Evolutionary conservation across 83 land plant species (phyloP), one percentile per base, ranked within the genome.

Genomic region (Picea abies): DNA sequence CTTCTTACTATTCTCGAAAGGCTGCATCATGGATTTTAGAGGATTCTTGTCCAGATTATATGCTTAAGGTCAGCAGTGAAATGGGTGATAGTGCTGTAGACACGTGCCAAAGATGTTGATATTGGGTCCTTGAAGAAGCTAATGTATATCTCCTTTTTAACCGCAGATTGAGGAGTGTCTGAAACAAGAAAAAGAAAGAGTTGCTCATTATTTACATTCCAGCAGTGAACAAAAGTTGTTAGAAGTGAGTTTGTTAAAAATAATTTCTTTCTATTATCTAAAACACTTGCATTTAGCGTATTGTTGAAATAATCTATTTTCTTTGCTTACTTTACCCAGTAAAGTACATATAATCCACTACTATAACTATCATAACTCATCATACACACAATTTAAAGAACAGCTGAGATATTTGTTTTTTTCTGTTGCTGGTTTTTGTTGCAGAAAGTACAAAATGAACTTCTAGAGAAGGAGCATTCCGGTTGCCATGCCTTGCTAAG

Each of bases 21-120:
- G 35, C 35, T 35, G 35, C 35, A 39, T 89, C 85, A 5, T 94
- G 98, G 98, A 94, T 96, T 78, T 60, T 87, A 64, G 90, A 90
- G 67, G 95, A 94, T 81, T 91, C 97, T 3, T 92, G 97, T 84
- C 95, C 98, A 25, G 95, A 91, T 73, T 95, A 95, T 89, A 95
- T 95, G 98, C 87, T 93, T 17, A 94, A 95, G 92, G 96, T 90
- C 70, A 58, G 37, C 0, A 6, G 44, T 92, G 95, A 97, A 94
- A 88, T 35, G 93, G 19, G 6, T 63, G 0, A 8, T 63, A 41
- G 44, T 0, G 44, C 4, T 41, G 44, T 41, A 5, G 44, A 5
- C 44, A 41, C 7, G 0, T 41, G 44, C 0, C 44, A 41, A 41
- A 41, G 44, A 41, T 41, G 0, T 41, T 41, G 44, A 41, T 41